Evolutionary conservation across 2,329 filamentous ascomycete genomes (phyloP), one percentile per base, ranked within the genome.

Genomic region (Trichoderma gracile): DNA sequence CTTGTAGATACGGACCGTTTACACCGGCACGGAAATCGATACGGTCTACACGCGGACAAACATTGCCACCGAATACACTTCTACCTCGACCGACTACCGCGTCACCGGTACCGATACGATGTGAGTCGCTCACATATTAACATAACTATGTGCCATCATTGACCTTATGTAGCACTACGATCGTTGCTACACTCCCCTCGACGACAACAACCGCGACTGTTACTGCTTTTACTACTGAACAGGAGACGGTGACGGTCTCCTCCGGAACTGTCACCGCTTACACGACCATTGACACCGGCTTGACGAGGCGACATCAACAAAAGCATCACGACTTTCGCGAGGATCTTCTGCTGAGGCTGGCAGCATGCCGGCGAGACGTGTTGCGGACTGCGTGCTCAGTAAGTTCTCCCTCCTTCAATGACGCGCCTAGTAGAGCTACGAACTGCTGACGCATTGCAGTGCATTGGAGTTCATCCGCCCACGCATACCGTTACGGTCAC

Each of bases 301-400:
- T 60, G 4, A 33, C 27, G 30, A 60, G 42, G 46, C 46, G 55
- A 6, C 17, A 57, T n/a, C 21, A 25, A 30, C 47, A 23, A 15
- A 19, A 53, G 12, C 49, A 14, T 38, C 57, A 52, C 42, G 57
- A 60, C 15, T 60, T 19, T 21, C 57, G 57, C 3, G 57, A 60
- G 42, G 46, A 38, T 15, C 57, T 60, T 42, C 33, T 60, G 33
- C 46, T 46, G 12, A 60, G 33, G 15, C 46, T 60, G 21, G 46
- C 46, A 0, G 33, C 14, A 19, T 60, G 57, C 14, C 21, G 43
- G n/a, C 27, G 25, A 17, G 14, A 25, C 12, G 30, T 30, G 14
- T 21, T 60, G 23, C 42, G 52, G 57, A 60, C 57, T 40, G 57
- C 57, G 21, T 60, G 57, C 33, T 60, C 57, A 5, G 57, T 60